Percentiles rank a stretch among this genome's conserved stretches.
Evolutionary conservation across 108 stramenopile genomes (phyloP).

Genomic region (Aureococcus anophagefferens): DNA sequence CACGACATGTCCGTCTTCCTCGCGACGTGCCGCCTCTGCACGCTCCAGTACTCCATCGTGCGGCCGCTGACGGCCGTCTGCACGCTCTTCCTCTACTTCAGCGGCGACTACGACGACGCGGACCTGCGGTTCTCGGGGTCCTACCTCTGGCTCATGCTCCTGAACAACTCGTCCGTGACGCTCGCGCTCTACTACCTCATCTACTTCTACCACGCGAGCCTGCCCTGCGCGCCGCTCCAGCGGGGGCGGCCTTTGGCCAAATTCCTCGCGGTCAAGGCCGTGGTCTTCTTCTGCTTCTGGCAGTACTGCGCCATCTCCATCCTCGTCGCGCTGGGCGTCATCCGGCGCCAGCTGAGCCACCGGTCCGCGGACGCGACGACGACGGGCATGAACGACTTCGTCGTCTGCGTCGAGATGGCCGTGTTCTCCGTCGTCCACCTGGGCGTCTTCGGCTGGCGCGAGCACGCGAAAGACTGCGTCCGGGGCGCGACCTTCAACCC

Average conservation of each 20-base stretch:
- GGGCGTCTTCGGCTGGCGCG: background rate
- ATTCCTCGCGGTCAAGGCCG: conserved; percentile 40
- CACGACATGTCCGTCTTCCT: conserved; percentile 2
- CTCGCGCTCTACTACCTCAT: conserved; percentile 44
- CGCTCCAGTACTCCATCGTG: conserved; percentile 38
- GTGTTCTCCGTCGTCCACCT: background rate
- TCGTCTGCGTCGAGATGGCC: conserved; percentile 1
- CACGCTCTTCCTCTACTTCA: conserved; percentile 17
- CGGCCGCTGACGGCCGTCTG: conserved; percentile 39
- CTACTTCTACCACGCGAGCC: conserved; percentile 39
- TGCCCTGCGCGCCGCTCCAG: conserved; percentile 18
- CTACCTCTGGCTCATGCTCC: conserved; percentile 6
- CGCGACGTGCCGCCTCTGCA: conserved; percentile 6
- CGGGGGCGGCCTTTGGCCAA: conserved; percentile 33
- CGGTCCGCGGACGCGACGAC: background rate
- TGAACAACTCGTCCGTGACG: conserved; percentile 42
- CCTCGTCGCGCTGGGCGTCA: background rate
- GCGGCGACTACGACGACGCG: conserved; percentile 21
- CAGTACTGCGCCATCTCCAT: conserved; percentile 6
- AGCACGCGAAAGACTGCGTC: no score
- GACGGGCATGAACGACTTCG: background rate
- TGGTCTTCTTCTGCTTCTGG: conserved; percentile 52
- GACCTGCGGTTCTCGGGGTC: background rate
- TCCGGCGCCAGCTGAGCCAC: background rate
- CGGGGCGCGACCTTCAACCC: no score